Evolutionary conservation across 2,329 filamentous ascomycete species (phyloP).

Genomic region (Pleurostoma richardsiae): DNA sequence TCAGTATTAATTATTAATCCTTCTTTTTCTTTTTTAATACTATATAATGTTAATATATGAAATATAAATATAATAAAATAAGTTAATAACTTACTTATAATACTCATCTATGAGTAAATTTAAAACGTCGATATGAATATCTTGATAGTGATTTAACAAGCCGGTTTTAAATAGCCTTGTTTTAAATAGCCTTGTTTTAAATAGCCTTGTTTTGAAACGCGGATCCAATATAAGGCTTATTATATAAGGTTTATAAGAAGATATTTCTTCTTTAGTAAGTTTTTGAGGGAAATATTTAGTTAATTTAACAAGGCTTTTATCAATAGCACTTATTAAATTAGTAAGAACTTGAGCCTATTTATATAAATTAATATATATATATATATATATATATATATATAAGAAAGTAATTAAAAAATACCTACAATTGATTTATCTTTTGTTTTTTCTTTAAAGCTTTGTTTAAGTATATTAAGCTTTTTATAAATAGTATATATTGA

Average conservation of each 20-base stretch:
- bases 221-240: background rate
- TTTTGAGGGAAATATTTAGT: background rate
- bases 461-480: background rate
- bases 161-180: too few relatives aligned
- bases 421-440: background rate
- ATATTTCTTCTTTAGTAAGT: background rate
- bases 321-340: background rate
- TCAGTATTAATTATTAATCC: too few relatives aligned
- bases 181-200: background rate
- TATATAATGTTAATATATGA: too few relatives aligned
- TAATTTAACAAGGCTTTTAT: background rate
- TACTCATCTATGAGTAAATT: background rate
- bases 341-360: background rate
- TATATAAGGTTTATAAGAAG: background rate
- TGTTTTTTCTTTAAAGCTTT: too few relatives aligned
- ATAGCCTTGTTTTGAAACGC: background rate
- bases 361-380: background rate
- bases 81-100: too few relatives aligned
- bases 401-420: background rate
- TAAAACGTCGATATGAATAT: background rate
- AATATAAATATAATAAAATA: too few relatives aligned
- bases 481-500: background rate
- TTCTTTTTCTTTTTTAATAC: background rate
- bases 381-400: background rate
- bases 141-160: background rate